Conservation (phyloP, 139 green algal genomes). For the Tetraselmis chui region DNA sequence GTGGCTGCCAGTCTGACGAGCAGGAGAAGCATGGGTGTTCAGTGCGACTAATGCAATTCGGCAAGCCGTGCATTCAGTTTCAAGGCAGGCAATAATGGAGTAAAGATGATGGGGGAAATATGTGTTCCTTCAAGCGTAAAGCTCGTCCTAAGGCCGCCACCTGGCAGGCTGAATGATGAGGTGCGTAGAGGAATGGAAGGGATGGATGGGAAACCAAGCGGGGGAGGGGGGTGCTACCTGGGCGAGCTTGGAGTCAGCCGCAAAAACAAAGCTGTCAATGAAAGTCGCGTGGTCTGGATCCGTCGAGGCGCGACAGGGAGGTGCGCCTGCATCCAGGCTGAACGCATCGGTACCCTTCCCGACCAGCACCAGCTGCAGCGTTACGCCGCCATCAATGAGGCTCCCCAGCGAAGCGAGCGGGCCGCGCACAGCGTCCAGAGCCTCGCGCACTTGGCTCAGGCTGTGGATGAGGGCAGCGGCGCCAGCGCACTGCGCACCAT, state of each 20-base stretch:
- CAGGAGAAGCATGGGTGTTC: too few relatives aligned
- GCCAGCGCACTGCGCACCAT: conserved; percentile 20
- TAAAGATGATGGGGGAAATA: too few relatives aligned
- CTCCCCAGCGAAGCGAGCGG: not conserved
- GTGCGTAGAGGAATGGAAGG: not conserved
- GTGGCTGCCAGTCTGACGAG: too few relatives aligned
- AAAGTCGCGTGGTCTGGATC: not conserved
- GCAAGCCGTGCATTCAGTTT: too few relatives aligned
- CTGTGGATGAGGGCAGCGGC: conserved; percentile 34
- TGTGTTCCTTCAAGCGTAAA: too few relatives aligned
- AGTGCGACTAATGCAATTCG: too few relatives aligned
- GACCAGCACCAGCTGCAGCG: conserved; percentile 52
- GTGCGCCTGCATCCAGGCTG: conserved; percentile 5
- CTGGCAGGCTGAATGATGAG: too few relatives aligned
- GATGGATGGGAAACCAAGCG: not conserved
- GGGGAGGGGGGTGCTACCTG: not conserved
- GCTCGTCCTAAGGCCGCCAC: too few relatives aligned
- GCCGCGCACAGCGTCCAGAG: conserved; percentile 18
- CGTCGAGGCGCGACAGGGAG: conserved; percentile 7
- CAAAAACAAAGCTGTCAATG: not conserved
- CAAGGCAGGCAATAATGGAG: too few relatives aligned
- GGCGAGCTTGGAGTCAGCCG: not conserved
- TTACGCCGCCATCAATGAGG: conserved; percentile 13
- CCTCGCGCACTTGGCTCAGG: conserved; percentile 32
- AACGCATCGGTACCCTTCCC: conserved; percentile 24